Evolutionary conservation across 2,329 filamentous ascomycete species (phyloP).

Genomic region (Clonostachys rosea): DNA sequence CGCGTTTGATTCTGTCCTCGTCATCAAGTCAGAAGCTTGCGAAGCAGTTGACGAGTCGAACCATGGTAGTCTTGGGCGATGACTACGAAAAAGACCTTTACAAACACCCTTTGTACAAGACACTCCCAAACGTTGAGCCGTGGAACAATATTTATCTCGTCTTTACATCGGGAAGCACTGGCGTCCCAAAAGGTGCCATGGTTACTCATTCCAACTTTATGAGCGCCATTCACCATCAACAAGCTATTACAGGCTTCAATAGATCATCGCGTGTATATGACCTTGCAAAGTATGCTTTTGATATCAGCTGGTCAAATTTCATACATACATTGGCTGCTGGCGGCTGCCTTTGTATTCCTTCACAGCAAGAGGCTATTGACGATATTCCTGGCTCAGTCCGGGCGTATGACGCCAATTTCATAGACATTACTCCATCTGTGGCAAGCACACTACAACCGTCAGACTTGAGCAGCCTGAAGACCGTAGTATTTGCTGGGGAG

Average conservation of each 20-base stretch:
- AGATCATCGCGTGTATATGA: conserved; percentile 4
- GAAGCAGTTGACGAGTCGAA: not conserved
- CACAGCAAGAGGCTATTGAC: conserved; percentile 5
- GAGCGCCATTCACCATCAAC: conserved; percentile 3
- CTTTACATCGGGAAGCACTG: conserved; percentile 5
- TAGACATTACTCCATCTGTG: conserved; percentile 6
- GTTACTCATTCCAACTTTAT: conserved; percentile 1
- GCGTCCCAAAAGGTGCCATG: conserved; percentile 4
- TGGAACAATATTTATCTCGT: conserved; percentile 6
- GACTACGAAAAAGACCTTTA: not conserved
- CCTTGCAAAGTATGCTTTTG: conserved; percentile 7
- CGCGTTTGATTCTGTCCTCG: not conserved
- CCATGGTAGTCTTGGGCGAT: not conserved
- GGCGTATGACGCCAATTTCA: conserved; percentile 2
- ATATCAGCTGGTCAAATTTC: conserved; percentile 4
- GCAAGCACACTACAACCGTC: conserved; percentile 5
- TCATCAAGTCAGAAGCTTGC: not conserved
- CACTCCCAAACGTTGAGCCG: not conserved
- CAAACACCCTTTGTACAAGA: not conserved
- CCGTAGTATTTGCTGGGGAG: conserved; percentile 8
- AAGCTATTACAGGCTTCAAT: not conserved
- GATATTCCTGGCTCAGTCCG: conserved; percentile 5
- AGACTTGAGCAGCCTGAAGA: conserved; percentile 1
- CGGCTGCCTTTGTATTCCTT: conserved; percentile 10
- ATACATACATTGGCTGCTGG: conserved; percentile 4